Percentiles rank a stretch among this genome's conserved stretches.
These are phyloP conservation scores for Didymella exigua DNA, from an alignment of 2,329 filamentous ascomycete species.

Conservation along the genomic window DNA sequence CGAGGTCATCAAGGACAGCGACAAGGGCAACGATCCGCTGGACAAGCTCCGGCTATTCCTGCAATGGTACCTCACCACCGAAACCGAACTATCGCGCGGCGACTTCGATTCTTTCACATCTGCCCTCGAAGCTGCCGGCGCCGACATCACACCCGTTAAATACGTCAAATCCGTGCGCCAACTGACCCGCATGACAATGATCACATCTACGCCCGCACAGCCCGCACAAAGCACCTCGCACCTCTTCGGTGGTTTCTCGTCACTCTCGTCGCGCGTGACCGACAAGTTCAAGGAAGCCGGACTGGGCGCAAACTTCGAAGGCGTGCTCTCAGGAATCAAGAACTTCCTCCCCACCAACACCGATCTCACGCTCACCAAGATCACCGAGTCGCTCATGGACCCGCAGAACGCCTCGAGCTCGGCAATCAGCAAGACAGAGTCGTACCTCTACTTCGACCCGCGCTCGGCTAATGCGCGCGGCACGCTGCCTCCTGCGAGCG, in stretches of 20 bases:
- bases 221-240: slow-evolving; percentile 71
- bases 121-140: slow-evolving; percentile 75
- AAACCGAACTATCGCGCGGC: slow-evolving; percentile 79
- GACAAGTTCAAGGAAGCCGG: slow-evolving; percentile 94
- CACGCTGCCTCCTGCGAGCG: slow-evolving; percentile 81
- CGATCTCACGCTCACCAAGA: slow-evolving; percentile 95
- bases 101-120: slow-evolving; percentile 89
- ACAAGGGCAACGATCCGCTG: slow-evolving; percentile 80
- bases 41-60: slow-evolving; percentile 95
- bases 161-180: slow-evolving; percentile 85
- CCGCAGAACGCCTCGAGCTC: slow-evolving; percentile 86
- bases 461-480: slow-evolving; percentile 90
- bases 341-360: slow-evolving; percentile 97
- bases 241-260: slow-evolving; percentile 91
- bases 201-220: slow-evolving; percentile 78
- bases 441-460: slow-evolving; percentile 96
- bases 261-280: slow-evolving; percentile 87
- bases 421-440: slow-evolving; percentile 94
- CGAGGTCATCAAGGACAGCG: slow-evolving; percentile 79
- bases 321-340: slow-evolving; percentile 92
- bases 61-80: slow-evolving; percentile 89
- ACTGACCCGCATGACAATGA: slow-evolving; percentile 97
- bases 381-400: slow-evolving; percentile 98
- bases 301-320: slow-evolving; percentile 86
- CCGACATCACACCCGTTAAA: slow-evolving; percentile 76